Conservation (phyloP, 345 rosid species). For the Turritis glabra region DNA sequence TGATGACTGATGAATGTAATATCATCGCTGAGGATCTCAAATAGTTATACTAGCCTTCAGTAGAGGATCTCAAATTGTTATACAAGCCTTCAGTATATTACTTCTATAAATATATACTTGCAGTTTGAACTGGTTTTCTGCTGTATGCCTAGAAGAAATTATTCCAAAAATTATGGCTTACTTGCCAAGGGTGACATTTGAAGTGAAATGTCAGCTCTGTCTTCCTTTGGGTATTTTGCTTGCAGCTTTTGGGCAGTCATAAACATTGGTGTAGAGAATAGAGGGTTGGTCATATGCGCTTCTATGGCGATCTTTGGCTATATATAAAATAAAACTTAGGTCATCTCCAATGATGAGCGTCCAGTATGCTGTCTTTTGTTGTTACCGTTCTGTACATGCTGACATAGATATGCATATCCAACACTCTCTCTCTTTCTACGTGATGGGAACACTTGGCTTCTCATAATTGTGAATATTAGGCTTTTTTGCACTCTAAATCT, state of each 20-base stretch:
- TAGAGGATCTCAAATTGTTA: constrained; percentile 1
- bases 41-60: not conserved
- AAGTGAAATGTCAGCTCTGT: not conserved
- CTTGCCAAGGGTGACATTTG: constrained; percentile 15
- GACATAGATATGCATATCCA: constrained; percentile 16
- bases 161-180: constrained; percentile 8
- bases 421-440: not conserved
- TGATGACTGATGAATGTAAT: constrained; percentile 4
- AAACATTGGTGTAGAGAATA: constrained; percentile 14
- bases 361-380: not conserved
- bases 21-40: not conserved
- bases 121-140: constrained; percentile 14
- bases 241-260: constrained; percentile 7
- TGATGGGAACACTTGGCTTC: constrained; percentile 6
- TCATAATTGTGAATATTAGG: constrained; percentile 4
- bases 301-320: not conserved
- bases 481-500: not conserved
- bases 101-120: not conserved
- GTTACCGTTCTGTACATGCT: not conserved
- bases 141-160: not conserved
- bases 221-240: not conserved
- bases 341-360: not conserved
- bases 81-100: not conserved
- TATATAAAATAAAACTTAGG: not conserved
- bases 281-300: not conserved